Percentiles rank a stretch among this genome's conserved stretches.
phyloP scores from a whole-genome alignment of 2,329 filamentous ascomycete species.

The Penicillium fuscoglaucum region DNA sequence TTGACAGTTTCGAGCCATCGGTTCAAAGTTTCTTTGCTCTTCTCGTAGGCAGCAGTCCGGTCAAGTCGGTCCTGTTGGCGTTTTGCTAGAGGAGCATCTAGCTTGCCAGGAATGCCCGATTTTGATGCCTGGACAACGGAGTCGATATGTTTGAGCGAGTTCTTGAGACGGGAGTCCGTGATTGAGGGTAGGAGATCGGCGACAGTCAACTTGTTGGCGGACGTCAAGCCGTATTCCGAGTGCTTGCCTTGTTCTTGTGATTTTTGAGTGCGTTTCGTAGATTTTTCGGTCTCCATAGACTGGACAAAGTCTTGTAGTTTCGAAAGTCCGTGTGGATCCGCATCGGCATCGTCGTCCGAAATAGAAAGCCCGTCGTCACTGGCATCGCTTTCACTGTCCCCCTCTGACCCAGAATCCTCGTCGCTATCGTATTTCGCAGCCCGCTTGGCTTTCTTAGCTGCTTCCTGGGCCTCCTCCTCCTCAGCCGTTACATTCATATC shows the following conservation, averaged over 20 bases:
- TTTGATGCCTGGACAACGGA: constrained; percentile 50
- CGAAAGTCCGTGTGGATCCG: constrained; percentile 56
- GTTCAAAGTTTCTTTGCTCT: constrained; percentile 86
- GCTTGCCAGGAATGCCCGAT: constrained; percentile 63
- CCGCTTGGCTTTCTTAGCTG: constrained; percentile 30
- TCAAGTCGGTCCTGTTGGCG: constrained; percentile 84
- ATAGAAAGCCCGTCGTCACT: constrained; percentile 41
- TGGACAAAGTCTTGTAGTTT: constrained; percentile 69
- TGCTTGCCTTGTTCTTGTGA: constrained; percentile 63
- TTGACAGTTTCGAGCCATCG: constrained; percentile 96
- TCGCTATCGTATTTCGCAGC: constrained; percentile 36
- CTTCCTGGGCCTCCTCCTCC: constrained; percentile 41
- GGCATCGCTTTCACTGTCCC: constrained; percentile 46
- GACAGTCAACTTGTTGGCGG: constrained; percentile 68
- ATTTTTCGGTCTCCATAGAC: constrained; percentile 55
- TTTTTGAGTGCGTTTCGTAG: constrained; percentile 36
- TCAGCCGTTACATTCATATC: constrained; percentile 53
- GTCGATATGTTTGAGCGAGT: constrained; percentile 71
- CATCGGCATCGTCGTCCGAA: constrained; percentile 52
- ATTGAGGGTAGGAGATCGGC: constrained; percentile 72
- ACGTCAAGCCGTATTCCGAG: constrained; percentile 59
- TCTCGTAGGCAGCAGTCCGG: constrained; percentile 78
- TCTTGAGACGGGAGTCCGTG: constrained; percentile 73
- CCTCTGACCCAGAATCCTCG: constrained; percentile 44
- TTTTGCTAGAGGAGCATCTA: constrained; percentile 79